A percentile compares a stretch with the other conserved stretches of the same genome.
Conservation (phyloP, 2,329 filamentous ascomycete species). For the Fusarium sp. region DNA sequence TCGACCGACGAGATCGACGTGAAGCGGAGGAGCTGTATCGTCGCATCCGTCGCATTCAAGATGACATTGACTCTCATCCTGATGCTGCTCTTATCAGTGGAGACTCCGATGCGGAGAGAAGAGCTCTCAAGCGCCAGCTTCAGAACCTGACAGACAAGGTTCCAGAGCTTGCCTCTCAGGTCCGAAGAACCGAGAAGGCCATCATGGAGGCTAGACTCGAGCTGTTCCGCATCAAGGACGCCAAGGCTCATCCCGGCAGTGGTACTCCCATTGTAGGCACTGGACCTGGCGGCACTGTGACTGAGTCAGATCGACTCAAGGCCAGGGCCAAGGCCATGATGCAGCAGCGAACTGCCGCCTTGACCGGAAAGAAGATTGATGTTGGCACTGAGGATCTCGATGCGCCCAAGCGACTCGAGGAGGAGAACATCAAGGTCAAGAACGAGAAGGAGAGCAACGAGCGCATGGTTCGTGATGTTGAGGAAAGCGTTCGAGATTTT, state of each 20-base stretch:
- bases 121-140: slow-evolving; percentile 87
- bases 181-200: slow-evolving; percentile 88
- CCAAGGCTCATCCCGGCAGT: slow-evolving; percentile 88
- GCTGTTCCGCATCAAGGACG: slow-evolving; percentile 92
- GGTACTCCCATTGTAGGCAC: slow-evolving; percentile 88
- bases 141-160: slow-evolving; percentile 90
- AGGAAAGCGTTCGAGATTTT: slow-evolving; percentile 94
- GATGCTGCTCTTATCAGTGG: slow-evolving; percentile 75
- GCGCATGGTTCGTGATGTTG: slow-evolving; percentile 95
- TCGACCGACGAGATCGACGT: slow-evolving; percentile 89
- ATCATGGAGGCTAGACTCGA: slow-evolving; percentile 94
- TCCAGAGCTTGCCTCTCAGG: slow-evolving; percentile 91
- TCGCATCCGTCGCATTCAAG: slow-evolving; percentile 89
- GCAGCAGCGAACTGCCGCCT: slow-evolving; percentile 94
- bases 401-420: slow-evolving; percentile 86
- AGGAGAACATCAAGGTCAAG: slow-evolving; percentile 84
- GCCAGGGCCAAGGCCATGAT: slow-evolving; percentile 97
- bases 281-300: slow-evolving; percentile 89
- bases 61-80: slow-evolving; percentile 93
- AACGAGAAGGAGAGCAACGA: slow-evolving; percentile 95
- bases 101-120: slow-evolving; percentile 89
- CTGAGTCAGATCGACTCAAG: slow-evolving; percentile 94
- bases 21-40: slow-evolving; percentile 96
- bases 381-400: slow-evolving; percentile 77
- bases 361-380: slow-evolving; percentile 86